phyloP scores from a whole-genome alignment of 2,329 filamentous ascomycete species.

The Colletotrichum brevisporum region DNA sequence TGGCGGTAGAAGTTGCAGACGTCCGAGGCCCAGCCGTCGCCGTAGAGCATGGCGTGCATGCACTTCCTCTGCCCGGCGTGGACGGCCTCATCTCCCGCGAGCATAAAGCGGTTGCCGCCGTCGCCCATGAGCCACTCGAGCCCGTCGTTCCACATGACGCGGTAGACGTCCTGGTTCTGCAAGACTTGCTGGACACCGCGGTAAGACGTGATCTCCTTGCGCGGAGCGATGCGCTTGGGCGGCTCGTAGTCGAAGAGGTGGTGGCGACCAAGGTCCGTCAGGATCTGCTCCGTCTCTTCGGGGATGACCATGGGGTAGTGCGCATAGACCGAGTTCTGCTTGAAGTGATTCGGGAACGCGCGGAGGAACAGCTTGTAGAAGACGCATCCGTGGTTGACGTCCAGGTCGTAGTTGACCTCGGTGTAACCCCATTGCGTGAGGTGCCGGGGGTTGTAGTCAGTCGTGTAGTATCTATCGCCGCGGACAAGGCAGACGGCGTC shows the following conservation, averaged over 20 bases:
- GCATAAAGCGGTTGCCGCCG: slow-evolving; percentile 68
- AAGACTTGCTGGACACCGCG: slow-evolving; percentile 74
- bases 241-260: slow-evolving; percentile 79
- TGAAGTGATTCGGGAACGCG: slow-evolving; percentile 86
- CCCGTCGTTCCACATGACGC: slow-evolving; percentile 74
- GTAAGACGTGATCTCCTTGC: slow-evolving; percentile 72
- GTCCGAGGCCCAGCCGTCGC: slow-evolving; percentile 72
- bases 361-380: slow-evolving; percentile 88
- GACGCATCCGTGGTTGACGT: slow-evolving; percentile 84
- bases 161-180: slow-evolving; percentile 72
- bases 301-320: slow-evolving; percentile 83
- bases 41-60: slow-evolving; percentile 71
- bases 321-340: slow-evolving; percentile 82
- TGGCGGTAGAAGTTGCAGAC: slow-evolving; percentile 78
- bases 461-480: slow-evolving; percentile 84
- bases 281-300: slow-evolving; percentile 78
- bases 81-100: slow-evolving; percentile 64
- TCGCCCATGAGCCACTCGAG: slow-evolving; percentile 74
- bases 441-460: slow-evolving; percentile 80
- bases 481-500: slow-evolving; percentile 85
- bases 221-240: slow-evolving; percentile 65
- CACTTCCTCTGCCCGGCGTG: slow-evolving; percentile 66
- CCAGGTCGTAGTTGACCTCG: slow-evolving; percentile 79
- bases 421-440: slow-evolving; percentile 89
- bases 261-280: slow-evolving; percentile 76